Evolutionary conservation across 2,329 filamentous ascomycete species (phyloP), one percentile per base, ranked within the genome.

Genomic region (Sclerotinia nivalis): DNA sequence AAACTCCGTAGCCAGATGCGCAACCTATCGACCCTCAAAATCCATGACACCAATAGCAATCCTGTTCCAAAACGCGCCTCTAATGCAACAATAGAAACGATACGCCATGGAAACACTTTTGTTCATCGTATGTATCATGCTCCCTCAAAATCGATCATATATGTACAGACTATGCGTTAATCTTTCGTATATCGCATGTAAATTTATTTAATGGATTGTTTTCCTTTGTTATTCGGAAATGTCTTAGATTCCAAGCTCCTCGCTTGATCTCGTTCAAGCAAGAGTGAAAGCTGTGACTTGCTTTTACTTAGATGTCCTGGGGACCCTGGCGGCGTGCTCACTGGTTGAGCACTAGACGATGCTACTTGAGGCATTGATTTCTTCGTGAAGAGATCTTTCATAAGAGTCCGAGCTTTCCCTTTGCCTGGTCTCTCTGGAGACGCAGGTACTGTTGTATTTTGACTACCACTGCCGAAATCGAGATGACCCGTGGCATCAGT

Each of bases 261-360:
- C 20, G 78, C 79, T 73, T 83, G 85, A 72, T 86, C 85, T 49
- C 84, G 83, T 73, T 88, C 85, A 28, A 89, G 80, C 1, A 89
- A 80, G 5, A 89, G 79, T 13, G 84, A 85, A 40, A 89, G 80
- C 75, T 89, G 86, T 74, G 87, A 89, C 77, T 84, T 87, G n/a
- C 86, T 85, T 70, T 86, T 81, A n/a, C 82, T 86, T 62, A 89
- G 79, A 80, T 20, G 78, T 78, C 37, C 83, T 79, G 20, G 81
- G 12, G 71, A 31, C 20, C 70, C 70, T 2, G 71, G 40, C n/a
- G 25, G 55, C 12, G 47, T 43, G 15, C 70, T 28, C 31, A 68
- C 49, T 55, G 64, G 45, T 45, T 70, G 34, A 34, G 71, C 62
- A 5, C 71, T 71, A 28, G 66, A 37, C 3, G 58, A 20, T 20